Base-by-base conservation (phyloP, 164 flowering plant genomes). In the Nymphaea colorata region DNA sequence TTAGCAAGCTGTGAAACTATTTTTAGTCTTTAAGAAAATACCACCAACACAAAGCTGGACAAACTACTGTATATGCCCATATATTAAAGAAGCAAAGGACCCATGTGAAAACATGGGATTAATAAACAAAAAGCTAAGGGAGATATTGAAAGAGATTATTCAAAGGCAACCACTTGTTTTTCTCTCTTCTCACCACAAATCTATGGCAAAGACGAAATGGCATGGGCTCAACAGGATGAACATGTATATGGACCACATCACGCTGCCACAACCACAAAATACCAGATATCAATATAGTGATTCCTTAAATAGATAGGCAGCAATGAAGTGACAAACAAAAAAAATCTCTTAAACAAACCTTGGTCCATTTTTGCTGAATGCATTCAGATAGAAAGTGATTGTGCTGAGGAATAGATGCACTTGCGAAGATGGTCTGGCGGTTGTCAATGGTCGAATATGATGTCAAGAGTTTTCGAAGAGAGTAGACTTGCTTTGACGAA, bases 391-490 rank as follows among this genome's bases (percentile, higher is more conserved):
- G 42, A 77, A 95, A 95, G 66, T 78, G 85, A 11, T 72, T 85
- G 72, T 88, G 99, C 77, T 90, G 98, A 36, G 99, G 99, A 59
- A 95, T 86, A 62, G 99, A 95, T 60, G 99, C 98, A 78, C 99
- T 88, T 11, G 96, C 96, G 75, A 95, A 90, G 72, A 92, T 69
- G 14, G 99, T 95, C 75, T 95, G 98, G 65, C 96, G 91, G 67
- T 67, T 78, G 65, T 76, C 71, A 74, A 72, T 82, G 47, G 96
- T 78, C 10, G 98, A 90, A 72, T 86, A 87, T 61, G 80, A 79
- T 4, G 87, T 85, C 84, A 92, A 74, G 64, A 95, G 87, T 83
- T 85, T 95, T 44, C 85, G 77, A 68, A 95, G 81, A 73, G 83
- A 81, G 68, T 80, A 76, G 36, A 79, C 86, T 80, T 92, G 81